Evolutionary conservation across 176 grass and related monocot species (phyloP), one percentile per base, ranked within the genome.

Genomic region (Thinopyrum elongatum): DNA sequence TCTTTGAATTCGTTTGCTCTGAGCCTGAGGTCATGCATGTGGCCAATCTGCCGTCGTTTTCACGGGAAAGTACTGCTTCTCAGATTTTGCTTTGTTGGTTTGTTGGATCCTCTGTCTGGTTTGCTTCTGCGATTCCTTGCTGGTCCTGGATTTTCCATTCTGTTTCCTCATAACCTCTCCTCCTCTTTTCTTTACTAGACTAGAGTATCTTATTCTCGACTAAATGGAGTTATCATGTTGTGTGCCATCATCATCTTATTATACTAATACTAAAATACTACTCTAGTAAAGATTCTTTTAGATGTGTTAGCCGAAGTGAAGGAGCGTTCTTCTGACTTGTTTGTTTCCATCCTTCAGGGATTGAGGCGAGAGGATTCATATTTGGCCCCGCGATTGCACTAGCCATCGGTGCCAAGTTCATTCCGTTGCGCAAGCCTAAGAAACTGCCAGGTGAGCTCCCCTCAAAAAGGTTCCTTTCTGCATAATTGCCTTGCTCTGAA

Each of bases 281-380:
- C 44, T 38, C 36, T 42, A 27, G 8, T 23, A 64, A 28, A 8
- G 27, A 30, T 49, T 60, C 35, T 84, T 41, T 17, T 58, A 6
- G 35, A 36, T 36, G 8, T 49, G 46, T 16, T 6, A 49, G 47
- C 47, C 1, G 15, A 17, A 51, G 47, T 17, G 47, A 6, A 17
- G 15, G 47, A 51, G 47, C 47, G 17, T 17, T 22, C 1, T 35
- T 58, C 42, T 80, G 11, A 87, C 67, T 7, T 76, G 77, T 22
- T 22, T 64, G 10, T 6, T 76, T 2, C 23, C 15, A n/a, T 61
- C 47, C 15, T 36, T 67, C 51, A 98, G 96, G 96, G 79, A 93
- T 98, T 64, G 93, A 98, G 88, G 93, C 96, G 0, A 88, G 95
- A 80, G 96, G 96, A 58, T 98, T 98, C 36, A 94, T 98, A 75